phyloP scores from a whole-genome alignment of 352 stramenopile species.

The Phytophthora fragariaefolia region DNA sequence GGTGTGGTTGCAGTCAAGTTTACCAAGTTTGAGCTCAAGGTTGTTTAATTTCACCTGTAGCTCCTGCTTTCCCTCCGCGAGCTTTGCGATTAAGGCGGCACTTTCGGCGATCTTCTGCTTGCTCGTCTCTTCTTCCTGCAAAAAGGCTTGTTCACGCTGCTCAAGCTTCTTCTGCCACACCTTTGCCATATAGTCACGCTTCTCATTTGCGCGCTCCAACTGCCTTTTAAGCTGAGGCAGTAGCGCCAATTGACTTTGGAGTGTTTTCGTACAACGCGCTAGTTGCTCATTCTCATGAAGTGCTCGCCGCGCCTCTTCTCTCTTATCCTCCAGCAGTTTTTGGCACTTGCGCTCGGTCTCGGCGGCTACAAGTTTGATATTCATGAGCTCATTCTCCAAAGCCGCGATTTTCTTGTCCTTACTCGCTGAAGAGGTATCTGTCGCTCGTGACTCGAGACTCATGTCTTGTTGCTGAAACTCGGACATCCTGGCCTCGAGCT shows the following conservation, averaged over 20 bases:
- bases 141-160: constrained; percentile 57
- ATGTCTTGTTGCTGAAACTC: constrained; percentile 44
- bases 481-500: constrained; percentile 14
- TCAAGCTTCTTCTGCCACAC: constrained; percentile 32
- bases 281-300: constrained; percentile 51
- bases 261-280: constrained; percentile 32
- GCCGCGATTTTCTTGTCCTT: constrained; percentile 23
- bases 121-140: constrained; percentile 59
- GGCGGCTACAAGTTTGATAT: constrained; percentile 41
- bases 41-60: constrained; percentile 36
- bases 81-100: constrained; percentile 27
- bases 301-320: constrained; percentile 53
- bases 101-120: constrained; percentile 43
- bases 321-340: constrained; percentile 61
- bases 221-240: constrained; percentile 62
- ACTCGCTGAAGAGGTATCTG: constrained; percentile 32
- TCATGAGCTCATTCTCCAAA: constrained; percentile 49
- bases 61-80: constrained; percentile 36
- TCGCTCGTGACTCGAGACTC: constrained; percentile 32
- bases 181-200: constrained; percentile 32
- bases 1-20: constrained; percentile 31
- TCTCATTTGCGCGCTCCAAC: constrained; percentile 56
- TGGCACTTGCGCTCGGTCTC: constrained; percentile 59
- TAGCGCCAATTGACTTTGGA: constrained; percentile 49
- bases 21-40: constrained; percentile 30